Conservation (phyloP, 139 green algal species). For the Closterium sp. region DNA sequence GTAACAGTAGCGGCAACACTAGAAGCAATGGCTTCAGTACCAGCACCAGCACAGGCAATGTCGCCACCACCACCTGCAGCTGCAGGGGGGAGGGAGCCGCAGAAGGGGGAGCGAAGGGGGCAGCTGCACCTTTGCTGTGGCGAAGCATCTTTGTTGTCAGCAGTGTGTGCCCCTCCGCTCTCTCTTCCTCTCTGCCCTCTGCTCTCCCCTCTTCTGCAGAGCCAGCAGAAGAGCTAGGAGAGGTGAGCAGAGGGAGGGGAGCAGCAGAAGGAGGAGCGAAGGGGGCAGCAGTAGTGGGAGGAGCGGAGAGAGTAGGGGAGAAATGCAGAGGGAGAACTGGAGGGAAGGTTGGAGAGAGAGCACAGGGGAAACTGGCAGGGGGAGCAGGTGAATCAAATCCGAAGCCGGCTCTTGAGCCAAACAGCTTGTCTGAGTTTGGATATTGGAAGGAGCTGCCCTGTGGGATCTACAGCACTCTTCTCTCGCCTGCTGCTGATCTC, state of each 20-base stretch:
- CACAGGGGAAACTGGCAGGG: background rate
- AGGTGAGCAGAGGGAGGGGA: background rate
- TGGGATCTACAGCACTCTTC: background rate
- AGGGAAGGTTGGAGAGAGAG: background rate
- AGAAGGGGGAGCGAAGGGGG: background rate
- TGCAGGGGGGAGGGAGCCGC: no score
- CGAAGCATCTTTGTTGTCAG: background rate
- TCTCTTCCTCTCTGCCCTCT: background rate
- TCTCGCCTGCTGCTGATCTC: no score
- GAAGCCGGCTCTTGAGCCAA: no score
- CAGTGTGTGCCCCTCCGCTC: background rate
- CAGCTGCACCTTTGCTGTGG: no score
- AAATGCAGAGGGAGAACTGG: background rate
- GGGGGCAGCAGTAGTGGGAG: background rate
- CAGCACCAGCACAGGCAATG: no score
- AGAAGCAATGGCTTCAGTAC: no score
- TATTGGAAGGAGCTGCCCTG: background rate
- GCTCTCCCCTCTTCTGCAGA: background rate
- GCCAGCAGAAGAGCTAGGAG: background rate
- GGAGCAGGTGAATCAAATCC: background rate
- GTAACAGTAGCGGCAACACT: no score
- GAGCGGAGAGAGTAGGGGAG: background rate
- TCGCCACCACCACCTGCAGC: no score
- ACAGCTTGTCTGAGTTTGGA: background rate
- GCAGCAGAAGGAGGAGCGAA: background rate